Evolutionary conservation across 805 yeast genomes (phyloP).

Genomic region (Monosporozyma aerobia): DNA sequence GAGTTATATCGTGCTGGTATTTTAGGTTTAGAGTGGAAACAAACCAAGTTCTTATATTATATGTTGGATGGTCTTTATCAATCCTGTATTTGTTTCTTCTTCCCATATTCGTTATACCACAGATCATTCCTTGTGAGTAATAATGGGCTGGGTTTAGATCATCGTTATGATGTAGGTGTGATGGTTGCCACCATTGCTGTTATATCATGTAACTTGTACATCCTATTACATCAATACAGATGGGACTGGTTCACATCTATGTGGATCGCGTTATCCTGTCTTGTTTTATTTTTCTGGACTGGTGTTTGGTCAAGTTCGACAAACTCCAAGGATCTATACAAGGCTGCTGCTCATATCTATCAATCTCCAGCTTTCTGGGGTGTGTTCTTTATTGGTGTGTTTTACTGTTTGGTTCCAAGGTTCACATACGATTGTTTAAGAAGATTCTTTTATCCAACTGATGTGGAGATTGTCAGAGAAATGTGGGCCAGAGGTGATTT

Average conservation of each 20-base stretch:
- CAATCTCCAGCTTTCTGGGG: slow-evolving; percentile 62
- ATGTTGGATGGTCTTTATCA: slow-evolving; percentile 74
- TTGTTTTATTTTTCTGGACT: slow-evolving; percentile 65
- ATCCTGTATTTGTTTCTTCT: slow-evolving; percentile 61
- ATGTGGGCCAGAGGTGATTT: slow-evolving; percentile 59
- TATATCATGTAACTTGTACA: slow-evolving; percentile 56
- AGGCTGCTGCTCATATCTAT: slow-evolving; percentile 55
- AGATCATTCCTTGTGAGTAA: slow-evolving; percentile 36
- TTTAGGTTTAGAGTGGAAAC: slow-evolving; percentile 60
- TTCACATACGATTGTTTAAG: slow-evolving; percentile 48
- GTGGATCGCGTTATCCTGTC: slow-evolving; percentile 47
- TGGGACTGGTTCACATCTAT: slow-evolving; percentile 73
- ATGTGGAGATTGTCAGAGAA: slow-evolving; percentile 67
- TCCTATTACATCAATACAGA: slow-evolving; percentile 57
- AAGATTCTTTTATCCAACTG: slow-evolving; percentile 50
- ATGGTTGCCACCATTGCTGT: slow-evolving; percentile 59
- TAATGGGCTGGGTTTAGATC: slow-evolving; percentile 55
- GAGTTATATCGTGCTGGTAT: slow-evolving; percentile 70
- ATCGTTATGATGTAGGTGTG: slow-evolving; percentile 65
- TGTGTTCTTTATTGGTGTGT: slow-evolving; percentile 51
- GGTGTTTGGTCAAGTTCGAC: slow-evolving; percentile 63
- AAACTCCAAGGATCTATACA: slow-evolving; percentile 51
- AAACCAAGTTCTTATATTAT: slow-evolving; percentile 58
- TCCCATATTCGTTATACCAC: slow-evolving; percentile 52
- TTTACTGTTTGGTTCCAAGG: slow-evolving; percentile 60